phyloP scores from a whole-genome alignment of 2,329 filamentous ascomycete species.

The Stagonosporopsis chrysanthemi region DNA sequence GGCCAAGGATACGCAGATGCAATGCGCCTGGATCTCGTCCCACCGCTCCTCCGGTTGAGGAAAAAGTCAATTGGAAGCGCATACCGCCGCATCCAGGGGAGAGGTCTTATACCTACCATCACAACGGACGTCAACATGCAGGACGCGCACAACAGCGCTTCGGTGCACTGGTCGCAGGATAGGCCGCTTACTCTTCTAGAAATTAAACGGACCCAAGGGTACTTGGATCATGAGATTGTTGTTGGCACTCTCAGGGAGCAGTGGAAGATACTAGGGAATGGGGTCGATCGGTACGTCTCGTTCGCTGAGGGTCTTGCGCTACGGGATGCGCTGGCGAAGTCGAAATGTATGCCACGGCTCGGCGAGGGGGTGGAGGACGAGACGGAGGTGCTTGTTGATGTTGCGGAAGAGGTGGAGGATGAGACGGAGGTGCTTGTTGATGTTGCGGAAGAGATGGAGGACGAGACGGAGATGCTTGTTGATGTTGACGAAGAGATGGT shows the following conservation, averaged over 20 bases:
- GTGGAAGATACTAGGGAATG: slow-evolving; percentile 76
- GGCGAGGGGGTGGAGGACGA: neutral
- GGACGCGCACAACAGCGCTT: slow-evolving; percentile 64
- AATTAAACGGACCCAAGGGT: slow-evolving; percentile 71
- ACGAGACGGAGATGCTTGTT: neutral
- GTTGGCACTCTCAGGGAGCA: slow-evolving; percentile 65
- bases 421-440: neutral
- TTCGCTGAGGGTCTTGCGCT: slow-evolving; percentile 67
- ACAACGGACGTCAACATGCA: slow-evolving; percentile 61
- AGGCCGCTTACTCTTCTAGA: slow-evolving; percentile 72
- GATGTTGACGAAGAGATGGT: neutral
- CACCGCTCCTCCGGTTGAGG: slow-evolving; percentile 30
- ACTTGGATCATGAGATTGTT: slow-evolving; percentile 73
- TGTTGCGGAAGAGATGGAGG: neutral
- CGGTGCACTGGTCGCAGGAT: slow-evolving; percentile 71
- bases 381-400: neutral
- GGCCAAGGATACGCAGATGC: slow-evolving; percentile 37
- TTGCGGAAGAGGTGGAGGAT: neutral
- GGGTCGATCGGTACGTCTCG: slow-evolving; percentile 73
- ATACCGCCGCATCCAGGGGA: slow-evolving; percentile 63
- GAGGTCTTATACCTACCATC: slow-evolving; percentile 68
- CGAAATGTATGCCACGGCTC: neutral
- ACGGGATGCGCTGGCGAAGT: neutral
- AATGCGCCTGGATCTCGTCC: slow-evolving; percentile 50
- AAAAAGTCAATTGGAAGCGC: slow-evolving; percentile 35